phyloP scores from a whole-genome alignment of 495 filamentous ascomycete species.

The Geoglossum glabrum region DNA sequence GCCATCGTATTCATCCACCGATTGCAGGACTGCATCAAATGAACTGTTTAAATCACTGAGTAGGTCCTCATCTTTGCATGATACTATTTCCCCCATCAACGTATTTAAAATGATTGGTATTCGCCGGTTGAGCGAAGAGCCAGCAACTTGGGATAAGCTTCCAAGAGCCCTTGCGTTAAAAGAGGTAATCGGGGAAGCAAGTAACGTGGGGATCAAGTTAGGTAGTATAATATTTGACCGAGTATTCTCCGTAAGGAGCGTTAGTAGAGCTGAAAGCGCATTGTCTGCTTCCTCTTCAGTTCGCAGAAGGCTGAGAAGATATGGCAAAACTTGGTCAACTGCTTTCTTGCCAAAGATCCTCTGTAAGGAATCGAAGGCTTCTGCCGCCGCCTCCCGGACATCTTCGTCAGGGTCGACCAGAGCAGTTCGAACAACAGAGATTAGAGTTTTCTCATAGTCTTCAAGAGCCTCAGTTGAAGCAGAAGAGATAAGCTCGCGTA shows the following conservation, averaged over 20 bases:
- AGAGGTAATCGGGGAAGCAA: constrained; percentile 69
- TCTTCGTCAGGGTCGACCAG: constrained; percentile 76
- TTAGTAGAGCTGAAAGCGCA: constrained; percentile 77
- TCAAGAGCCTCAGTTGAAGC: constrained; percentile 75
- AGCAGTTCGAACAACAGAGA: constrained; percentile 82
- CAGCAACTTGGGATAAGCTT: constrained; percentile 77
- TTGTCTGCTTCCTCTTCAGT: constrained; percentile 76
- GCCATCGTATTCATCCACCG: constrained; percentile 90
- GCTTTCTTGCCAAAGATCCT: constrained; percentile 82
- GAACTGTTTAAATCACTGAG: constrained; percentile 50
- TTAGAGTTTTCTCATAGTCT: constrained; percentile 85
- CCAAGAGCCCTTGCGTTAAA: constrained; percentile 92
- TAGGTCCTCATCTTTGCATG: constrained; percentile 56
- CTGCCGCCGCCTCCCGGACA: constrained; percentile 86
- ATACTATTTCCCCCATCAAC: constrained; percentile 79
- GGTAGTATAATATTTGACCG: constrained; percentile 91
- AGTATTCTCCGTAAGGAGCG: constrained; percentile 78
- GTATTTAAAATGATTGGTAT: constrained; percentile 77
- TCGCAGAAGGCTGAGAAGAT: constrained; percentile 70
- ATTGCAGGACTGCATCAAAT: constrained; percentile 73
- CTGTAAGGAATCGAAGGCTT: constrained; percentile 89
- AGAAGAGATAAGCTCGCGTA: constrained; percentile 84
- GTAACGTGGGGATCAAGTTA: constrained; percentile 81
- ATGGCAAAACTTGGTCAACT: constrained; percentile 83
- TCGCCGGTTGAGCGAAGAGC: constrained; percentile 69